Conservation (phyloP, 2,329 filamentous ascomycete species). For the Colletotrichum sp. region DNA sequence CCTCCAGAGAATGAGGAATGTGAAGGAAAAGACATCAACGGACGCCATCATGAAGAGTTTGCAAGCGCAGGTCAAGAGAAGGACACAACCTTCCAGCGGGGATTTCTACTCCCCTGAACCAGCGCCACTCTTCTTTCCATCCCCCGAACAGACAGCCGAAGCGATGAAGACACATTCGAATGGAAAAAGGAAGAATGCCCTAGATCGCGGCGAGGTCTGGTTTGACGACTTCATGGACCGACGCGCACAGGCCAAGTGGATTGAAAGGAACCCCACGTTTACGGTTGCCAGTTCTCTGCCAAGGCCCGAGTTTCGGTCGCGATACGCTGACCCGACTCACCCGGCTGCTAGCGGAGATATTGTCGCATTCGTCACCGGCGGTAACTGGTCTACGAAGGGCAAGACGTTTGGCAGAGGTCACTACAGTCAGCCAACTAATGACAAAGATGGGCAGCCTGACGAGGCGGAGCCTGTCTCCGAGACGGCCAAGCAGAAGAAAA, state of each 20-base stretch:
- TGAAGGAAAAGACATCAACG: background rate
- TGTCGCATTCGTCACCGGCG: background rate
- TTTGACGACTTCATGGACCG: background rate
- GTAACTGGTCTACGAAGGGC: background rate
- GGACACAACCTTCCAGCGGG: conserved; percentile 20
- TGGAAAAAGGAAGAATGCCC: conserved; percentile 21
- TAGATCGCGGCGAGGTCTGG: background rate
- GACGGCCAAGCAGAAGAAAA: background rate
- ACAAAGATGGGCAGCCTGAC: background rate
- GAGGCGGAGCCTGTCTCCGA: background rate
- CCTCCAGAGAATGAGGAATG: background rate
- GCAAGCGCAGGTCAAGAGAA: background rate
- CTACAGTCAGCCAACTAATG: background rate
- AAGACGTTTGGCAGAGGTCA: background rate
- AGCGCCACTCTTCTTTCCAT: conserved; percentile 54
- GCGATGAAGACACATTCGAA: conserved; percentile 17
- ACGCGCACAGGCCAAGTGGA: background rate
- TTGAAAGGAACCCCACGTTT: background rate
- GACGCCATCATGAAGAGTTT: background rate
- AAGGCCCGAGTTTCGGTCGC: background rate
- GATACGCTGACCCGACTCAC: background rate
- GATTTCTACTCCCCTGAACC: conserved; percentile 48
- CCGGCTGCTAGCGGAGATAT: background rate
- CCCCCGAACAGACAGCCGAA: conserved; percentile 36
- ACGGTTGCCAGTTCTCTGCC: background rate